phyloP scores from a whole-genome alignment of 768 basidiomycete genomes.

The Dendrothele bispora region DNA sequence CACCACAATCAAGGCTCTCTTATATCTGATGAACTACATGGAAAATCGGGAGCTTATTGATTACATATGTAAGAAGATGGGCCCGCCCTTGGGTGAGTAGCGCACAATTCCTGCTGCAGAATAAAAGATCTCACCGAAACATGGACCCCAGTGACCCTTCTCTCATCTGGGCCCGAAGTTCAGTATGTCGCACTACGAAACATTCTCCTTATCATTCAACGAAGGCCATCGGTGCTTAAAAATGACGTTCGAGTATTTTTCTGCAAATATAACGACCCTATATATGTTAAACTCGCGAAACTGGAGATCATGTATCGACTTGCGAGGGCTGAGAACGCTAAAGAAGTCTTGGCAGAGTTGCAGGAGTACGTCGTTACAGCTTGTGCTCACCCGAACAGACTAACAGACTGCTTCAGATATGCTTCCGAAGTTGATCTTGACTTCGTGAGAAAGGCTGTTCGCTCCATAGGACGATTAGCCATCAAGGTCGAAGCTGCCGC shows the following conservation, averaged over 20 bases:
- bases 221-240: slow-evolving; percentile 86
- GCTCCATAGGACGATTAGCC: slow-evolving; percentile 95
- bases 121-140: slow-evolving; percentile 5
- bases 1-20: slow-evolving; percentile 93
- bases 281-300: slow-evolving; percentile 98
- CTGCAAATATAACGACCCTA: slow-evolving; percentile 99
- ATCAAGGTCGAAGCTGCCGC: slow-evolving; percentile 93
- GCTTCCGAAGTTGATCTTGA: slow-evolving; percentile 98
- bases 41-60: slow-evolving; percentile 84
- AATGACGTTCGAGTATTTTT: slow-evolving; percentile 99
- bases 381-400: no score
- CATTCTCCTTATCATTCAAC: slow-evolving; percentile 95
- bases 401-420: slow-evolving; percentile 63
- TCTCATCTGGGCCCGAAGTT: slow-evolving; percentile 97
- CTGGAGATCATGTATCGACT: slow-evolving; percentile 99
- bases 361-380: slow-evolving; percentile 69
- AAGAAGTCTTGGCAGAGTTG: slow-evolving; percentile 89
- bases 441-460: slow-evolving; percentile 96
- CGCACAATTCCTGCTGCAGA: slow-evolving; percentile 2
- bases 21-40: slow-evolving; percentile 99
- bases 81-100: slow-evolving; percentile 83
- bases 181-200: slow-evolving; percentile 98
- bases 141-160: slow-evolving; percentile 69
- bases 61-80: slow-evolving; percentile 95
- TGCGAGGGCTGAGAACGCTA: slow-evolving; percentile 90